Conservation (phyloP, 345 rosid genomes). For the Brassica rapa region DNA sequence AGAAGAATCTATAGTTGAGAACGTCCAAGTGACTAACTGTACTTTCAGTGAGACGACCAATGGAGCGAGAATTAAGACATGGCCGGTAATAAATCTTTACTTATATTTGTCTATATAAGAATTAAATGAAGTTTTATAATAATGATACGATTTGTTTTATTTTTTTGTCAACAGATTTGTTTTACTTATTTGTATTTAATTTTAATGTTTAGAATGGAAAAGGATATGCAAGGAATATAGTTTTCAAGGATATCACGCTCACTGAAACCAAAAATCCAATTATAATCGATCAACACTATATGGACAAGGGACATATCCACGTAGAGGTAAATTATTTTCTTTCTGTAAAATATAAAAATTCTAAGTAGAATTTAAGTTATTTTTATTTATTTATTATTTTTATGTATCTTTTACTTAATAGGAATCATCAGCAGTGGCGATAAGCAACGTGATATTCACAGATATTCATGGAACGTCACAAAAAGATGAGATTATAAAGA, state of each 20-base stretch:
- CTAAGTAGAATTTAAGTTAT: not conserved
- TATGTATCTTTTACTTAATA: not conserved
- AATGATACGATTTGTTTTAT: not conserved
- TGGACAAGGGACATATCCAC: slow-evolving; percentile 9
- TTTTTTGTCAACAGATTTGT: not conserved
- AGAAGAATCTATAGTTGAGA: slow-evolving; percentile 38
- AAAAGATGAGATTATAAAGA: not conserved
- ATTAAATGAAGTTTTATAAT: not conserved
- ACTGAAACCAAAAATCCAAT: slow-evolving; percentile 24
- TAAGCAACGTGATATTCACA: slow-evolving; percentile 28
- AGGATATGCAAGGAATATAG: slow-evolving; percentile 27
- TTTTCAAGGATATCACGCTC: slow-evolving; percentile 1
- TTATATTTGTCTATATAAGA: not conserved
- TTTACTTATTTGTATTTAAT: not conserved
- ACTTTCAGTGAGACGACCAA: slow-evolving; percentile 42
- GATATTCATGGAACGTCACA: slow-evolving; percentile 14
- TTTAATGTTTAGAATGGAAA: slow-evolving; percentile 20
- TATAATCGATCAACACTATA: slow-evolving; percentile 28
- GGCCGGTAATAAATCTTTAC: slow-evolving; percentile 40
- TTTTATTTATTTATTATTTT: not conserved
- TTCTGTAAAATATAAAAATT: not conserved
- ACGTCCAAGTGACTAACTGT: slow-evolving; percentile 44
- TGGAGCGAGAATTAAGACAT: slow-evolving; percentile 68
- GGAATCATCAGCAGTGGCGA: slow-evolving; percentile 30
- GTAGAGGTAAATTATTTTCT: slow-evolving; percentile 14